Evolutionary conservation across 768 basidiomycete genomes (phyloP), one percentile per base, ranked within the genome.

Genomic region (Boletus rubroflammeus): DNA sequence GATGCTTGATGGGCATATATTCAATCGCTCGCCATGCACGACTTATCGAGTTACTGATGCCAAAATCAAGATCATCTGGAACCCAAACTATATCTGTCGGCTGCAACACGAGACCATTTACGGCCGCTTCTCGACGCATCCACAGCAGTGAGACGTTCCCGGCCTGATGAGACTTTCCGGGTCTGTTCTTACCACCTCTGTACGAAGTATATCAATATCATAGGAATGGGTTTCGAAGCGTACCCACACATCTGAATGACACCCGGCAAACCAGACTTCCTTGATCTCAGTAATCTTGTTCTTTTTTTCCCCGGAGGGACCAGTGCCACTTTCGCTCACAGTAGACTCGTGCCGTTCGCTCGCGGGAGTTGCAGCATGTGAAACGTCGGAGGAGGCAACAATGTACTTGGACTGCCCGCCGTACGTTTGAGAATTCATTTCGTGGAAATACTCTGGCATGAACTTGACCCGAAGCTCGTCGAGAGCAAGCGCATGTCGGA

Each of bases 401-500:
- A 50, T 25, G 21, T 54, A 61, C 34, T 61, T 61, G 43, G 47
- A 61, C 42, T 26, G 50, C 13, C 39, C 29, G 54, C 54, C 28
- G 45, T 57, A n/a, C 15, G 50, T 41, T 67, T 51, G 54, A 7
- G 58, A 50, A 34, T 64, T 72, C 58, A 60, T 61, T 59, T 73
- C 66, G 9, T 62, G 64, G 43, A 71, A 57, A 47, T 76, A 74
- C n/a, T 68, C 53, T 29, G 78, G 74, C 54, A 83, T 79, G 66
- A 84, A 85, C 65, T 83, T 84, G 49, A 79, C 73, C 2, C 84
- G 76, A 6, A 74, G 78, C 51, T 86, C 84, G 46, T 86, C 84
- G n/a, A 88, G 76, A 3, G 84, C 68, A 10, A 87, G 63, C 0
- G 84, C 84, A 44, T 88, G 86, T 17, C 86, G 76, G 67, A 86